Evolutionary conservation across 2,329 filamentous ascomycete species (phyloP), one percentile per base, ranked within the genome.

Genomic region (Hymenoscyphus scutula): DNA sequence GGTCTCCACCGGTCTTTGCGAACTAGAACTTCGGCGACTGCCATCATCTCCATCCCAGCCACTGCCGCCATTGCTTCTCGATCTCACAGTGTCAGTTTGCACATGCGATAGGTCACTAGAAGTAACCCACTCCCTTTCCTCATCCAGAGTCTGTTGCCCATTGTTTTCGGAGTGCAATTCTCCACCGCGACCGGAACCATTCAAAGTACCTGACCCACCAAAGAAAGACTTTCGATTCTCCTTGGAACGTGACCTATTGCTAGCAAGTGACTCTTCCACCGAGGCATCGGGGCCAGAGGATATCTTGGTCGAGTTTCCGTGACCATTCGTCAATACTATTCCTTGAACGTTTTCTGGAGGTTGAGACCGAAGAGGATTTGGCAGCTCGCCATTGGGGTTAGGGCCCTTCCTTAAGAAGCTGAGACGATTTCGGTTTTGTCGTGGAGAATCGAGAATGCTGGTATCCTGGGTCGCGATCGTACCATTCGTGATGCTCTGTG

Each of bases 101-200:
- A 25, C 13, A 23, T 19, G 37, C 48, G 59, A 34, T 5, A 67
- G 34, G 60, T 71, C 71, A 77, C 80, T 73, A 78, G 82, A 63
- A 71, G 71, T 71, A 34, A 70, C 58, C 68, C 69, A 72, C 29
- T 69, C 69, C 1, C 30, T 45, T 23, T 65, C 64, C 19, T 51
- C 53, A 6, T 51, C 19, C 25, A 41, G 6, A 3, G 34, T 29
- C 8, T 11, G 23, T 8, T 37, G 29, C 27, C 57, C 61, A 19
- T 57, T 63, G 6, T 37, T 34, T 17, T 56, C 17, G 15, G 45
- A 19, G 15, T 59, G 30, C 27, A 23, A 6, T 25, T 59, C 58
- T 38, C 58, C n/a, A 27, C 58, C 58, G 25, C 58, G 58, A 3
- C 45, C 48, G 5, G 48, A 32, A 15, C 56, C 56, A 45, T 59